A percentile compares a stretch with the other conserved stretches of the same genome.
Evolutionary conservation across 495 filamentous ascomycete species (phyloP).

Genomic region (Neurospora sp.): DNA sequence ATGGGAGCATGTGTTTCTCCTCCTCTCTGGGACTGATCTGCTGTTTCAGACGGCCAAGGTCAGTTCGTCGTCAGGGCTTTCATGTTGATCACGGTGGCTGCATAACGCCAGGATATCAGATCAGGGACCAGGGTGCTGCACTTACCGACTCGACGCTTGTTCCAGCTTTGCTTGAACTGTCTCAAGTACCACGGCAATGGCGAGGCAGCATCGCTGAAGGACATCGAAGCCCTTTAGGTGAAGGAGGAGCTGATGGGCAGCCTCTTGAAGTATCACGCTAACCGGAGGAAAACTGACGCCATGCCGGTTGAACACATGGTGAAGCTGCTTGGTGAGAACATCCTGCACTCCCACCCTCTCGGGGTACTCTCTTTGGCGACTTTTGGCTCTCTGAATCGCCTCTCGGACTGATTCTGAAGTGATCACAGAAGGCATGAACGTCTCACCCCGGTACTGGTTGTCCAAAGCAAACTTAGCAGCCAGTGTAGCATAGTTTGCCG

Average conservation of each 20-base stretch:
- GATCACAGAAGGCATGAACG: neutral
- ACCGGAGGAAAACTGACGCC: neutral
- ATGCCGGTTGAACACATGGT: neutral
- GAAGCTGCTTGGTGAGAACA: conserved; percentile 1
- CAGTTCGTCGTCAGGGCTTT: neutral
- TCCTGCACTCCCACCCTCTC: conserved; percentile 6
- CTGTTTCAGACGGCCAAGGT: neutral
- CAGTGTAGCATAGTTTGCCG: conserved; percentile 3
- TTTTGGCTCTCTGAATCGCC: neutral
- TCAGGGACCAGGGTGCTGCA: neutral
- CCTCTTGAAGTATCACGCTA: conserved; percentile 5
- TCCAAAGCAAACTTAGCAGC: neutral
- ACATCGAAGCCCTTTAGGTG: conserved; percentile 6
- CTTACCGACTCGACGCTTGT: neutral
- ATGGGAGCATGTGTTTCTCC: conserved; percentile 16
- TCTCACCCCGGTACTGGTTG: no score
- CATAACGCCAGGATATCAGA: neutral
- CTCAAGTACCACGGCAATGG: conserved; percentile 2
- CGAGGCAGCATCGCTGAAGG: conserved; percentile 1
- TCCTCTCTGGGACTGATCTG: neutral
- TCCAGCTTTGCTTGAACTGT: neutral
- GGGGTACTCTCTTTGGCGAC: neutral
- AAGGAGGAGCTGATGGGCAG: conserved; percentile 12
- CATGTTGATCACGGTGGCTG: neutral
- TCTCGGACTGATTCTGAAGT: neutral